A percentile compares a stretch with the other conserved stretches of the same genome.
These are phyloP conservation scores for Acanthamoeba sp. DNA, from an alignment of 208 protist species.

Conservation along the genomic window DNA sequence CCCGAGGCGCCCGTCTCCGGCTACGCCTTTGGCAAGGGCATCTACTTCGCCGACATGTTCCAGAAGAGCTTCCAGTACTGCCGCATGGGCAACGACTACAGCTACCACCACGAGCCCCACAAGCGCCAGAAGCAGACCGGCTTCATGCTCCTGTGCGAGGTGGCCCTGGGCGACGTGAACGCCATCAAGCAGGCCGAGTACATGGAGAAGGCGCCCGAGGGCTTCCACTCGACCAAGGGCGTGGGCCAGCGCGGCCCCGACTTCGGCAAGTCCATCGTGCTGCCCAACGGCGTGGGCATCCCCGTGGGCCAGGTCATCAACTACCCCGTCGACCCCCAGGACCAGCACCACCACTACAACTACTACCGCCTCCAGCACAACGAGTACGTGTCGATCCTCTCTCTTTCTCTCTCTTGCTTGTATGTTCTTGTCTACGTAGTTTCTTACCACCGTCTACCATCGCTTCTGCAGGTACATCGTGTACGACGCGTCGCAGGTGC, in stretches of 20 bases:
- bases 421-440: neutral
- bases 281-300: slow-evolving; percentile 64
- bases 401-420: neutral
- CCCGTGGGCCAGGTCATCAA: neutral
- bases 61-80: slow-evolving; percentile 76
- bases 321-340: neutral
- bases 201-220: slow-evolving; percentile 55
- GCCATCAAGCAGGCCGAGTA: slow-evolving; percentile 72
- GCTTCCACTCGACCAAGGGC: slow-evolving; percentile 60
- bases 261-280: slow-evolving; percentile 54
- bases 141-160: slow-evolving; percentile 28
- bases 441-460: too few relatives aligned
- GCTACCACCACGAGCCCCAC: neutral
- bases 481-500: slow-evolving; percentile 46
- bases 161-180: slow-evolving; percentile 75
- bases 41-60: slow-evolving; percentile 71
- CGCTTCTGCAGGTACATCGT: slow-evolving; percentile 14
- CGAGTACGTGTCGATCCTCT: neutral
- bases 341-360: neutral
- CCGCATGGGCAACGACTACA: slow-evolving; percentile 16
- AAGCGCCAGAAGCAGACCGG: slow-evolving; percentile 19
- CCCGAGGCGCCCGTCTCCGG: slow-evolving; percentile 84
- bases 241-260: slow-evolving; percentile 29
- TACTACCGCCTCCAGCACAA: slow-evolving; percentile 40
- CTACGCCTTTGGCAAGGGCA: slow-evolving; percentile 23